Conservation (phyloP, 805 yeast genomes). For the Candida methanosorbosa region DNA sequence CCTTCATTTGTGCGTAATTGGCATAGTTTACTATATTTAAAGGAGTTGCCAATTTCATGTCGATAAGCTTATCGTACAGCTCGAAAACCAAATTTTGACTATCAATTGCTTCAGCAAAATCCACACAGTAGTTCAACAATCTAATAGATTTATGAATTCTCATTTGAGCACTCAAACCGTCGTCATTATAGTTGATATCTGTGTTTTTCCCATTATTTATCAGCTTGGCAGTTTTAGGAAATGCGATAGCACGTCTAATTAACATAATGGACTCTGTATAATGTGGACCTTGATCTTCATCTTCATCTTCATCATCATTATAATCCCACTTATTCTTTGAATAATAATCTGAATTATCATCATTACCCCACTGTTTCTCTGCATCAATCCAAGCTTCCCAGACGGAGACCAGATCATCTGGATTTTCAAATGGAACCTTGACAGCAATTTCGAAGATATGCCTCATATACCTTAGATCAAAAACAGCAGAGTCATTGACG, state of each 20-base stretch:
- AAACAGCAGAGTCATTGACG: slow-evolving; percentile 31
- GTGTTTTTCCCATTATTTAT: slow-evolving; percentile 5
- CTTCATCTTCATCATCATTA: slow-evolving; percentile 4
- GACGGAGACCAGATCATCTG: slow-evolving; percentile 58
- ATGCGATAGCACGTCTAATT: slow-evolving; percentile 24
- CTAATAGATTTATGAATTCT: slow-evolving; percentile 51
- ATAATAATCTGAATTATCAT: slow-evolving; percentile 38
- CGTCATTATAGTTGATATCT: slow-evolving; percentile 27
- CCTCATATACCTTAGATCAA: slow-evolving; percentile 55
- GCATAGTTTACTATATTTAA: slow-evolving; percentile 59
- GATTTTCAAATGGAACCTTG: slow-evolving; percentile 56
- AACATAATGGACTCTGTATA: slow-evolving; percentile 28
- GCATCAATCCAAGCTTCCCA: slow-evolving; percentile 74
- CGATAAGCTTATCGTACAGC: slow-evolving; percentile 46
- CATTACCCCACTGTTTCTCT: too few species aligned
- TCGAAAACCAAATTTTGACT: slow-evolving; percentile 30
- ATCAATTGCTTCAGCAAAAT: slow-evolving; percentile 51
- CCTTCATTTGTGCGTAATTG: slow-evolving; percentile 40
- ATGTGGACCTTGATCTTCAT: slow-evolving; percentile 8
- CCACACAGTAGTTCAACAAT: slow-evolving; percentile 70
- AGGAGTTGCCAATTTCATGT: slow-evolving; percentile 62
- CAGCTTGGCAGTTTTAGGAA: slow-evolving; percentile 8
- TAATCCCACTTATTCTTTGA: slow-evolving; percentile 42
- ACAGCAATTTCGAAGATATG: slow-evolving; percentile 55
- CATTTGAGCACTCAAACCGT: slow-evolving; percentile 41